These are phyloP conservation scores for Candida glucosophila DNA, from an alignment of 1,139 yeast species.

Conservation along the genomic window DNA sequence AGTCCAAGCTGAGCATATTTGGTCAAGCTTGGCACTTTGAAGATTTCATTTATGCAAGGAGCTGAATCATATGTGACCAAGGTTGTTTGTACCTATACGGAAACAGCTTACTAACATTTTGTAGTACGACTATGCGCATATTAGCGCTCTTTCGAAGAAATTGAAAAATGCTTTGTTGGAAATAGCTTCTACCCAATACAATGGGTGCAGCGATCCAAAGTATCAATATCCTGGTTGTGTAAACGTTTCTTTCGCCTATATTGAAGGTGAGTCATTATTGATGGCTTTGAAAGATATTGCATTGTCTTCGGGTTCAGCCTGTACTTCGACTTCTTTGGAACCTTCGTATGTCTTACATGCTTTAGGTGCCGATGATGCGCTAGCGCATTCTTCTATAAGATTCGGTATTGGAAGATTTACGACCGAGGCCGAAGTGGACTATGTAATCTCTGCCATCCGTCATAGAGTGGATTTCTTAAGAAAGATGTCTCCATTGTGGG, in stretches of 20 bases:
- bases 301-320: slow-evolving; percentile 94
- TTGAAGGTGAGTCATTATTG: slow-evolving; percentile 93
- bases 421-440: slow-evolving; percentile 91
- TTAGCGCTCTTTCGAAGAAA: slow-evolving; percentile 60
- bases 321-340: slow-evolving; percentile 96
- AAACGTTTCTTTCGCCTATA: slow-evolving; percentile 90
- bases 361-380: slow-evolving; percentile 94
- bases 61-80: slow-evolving; percentile 8
- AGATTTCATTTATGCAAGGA: too few species aligned
- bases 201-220: slow-evolving; percentile 68
- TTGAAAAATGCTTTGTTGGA: slow-evolving; percentile 65
- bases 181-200: slow-evolving; percentile 81
- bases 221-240: slow-evolving; percentile 83
- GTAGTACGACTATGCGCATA: slow-evolving; percentile 60
- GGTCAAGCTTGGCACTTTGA: too few species aligned
- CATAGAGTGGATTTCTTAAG: slow-evolving; percentile 88
- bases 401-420: slow-evolving; percentile 97
- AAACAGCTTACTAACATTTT: slow-evolving; percentile 11
- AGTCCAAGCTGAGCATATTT: too few species aligned
- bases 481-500: slow-evolving; percentile 95
- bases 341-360: slow-evolving; percentile 97
- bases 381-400: slow-evolving; percentile 94
- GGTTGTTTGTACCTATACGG: background rate
- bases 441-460: slow-evolving; percentile 78
- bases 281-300: slow-evolving; percentile 99